phyloP scores from a whole-genome alignment of 345 rosid species.

The Pistacia vera region DNA sequence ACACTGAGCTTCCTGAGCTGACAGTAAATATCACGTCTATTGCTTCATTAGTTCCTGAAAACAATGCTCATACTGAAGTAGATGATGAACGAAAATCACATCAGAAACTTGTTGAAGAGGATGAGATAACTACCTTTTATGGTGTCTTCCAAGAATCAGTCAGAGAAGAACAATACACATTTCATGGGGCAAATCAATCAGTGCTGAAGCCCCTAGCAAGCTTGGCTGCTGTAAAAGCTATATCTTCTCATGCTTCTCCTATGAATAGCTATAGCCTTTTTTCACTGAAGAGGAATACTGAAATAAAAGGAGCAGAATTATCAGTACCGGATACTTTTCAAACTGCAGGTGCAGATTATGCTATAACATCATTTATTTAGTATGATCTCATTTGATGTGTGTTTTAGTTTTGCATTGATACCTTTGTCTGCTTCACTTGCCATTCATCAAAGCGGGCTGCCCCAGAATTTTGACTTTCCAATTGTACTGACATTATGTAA shows the following conservation, averaged over 20 bases:
- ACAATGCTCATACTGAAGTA: constrained; percentile 26
- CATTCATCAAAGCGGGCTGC: constrained; percentile 1
- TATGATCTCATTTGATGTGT: constrained; percentile 18
- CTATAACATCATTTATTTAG: constrained; percentile 15
- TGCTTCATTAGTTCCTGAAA: constrained; percentile 36
- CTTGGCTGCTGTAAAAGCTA: constrained; percentile 36
- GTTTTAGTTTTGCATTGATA: constrained; percentile 5
- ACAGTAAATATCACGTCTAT: constrained; percentile 19
- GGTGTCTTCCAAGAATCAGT: constrained; percentile 38
- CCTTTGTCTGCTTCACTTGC: constrained; percentile 9
- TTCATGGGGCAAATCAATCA: constrained; percentile 46
- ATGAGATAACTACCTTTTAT: constrained; percentile 23
- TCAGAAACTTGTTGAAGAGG: constrained; percentile 28
- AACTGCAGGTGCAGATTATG: constrained; percentile 71
- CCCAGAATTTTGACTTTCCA: constrained; percentile 9
- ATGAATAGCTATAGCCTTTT: constrained; percentile 42
- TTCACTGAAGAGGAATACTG: constrained; percentile 41
- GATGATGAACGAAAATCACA: constrained; percentile 19
- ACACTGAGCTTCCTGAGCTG: constrained; percentile 26
- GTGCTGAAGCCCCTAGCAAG: constrained; percentile 33
- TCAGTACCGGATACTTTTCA: constrained; percentile 31
- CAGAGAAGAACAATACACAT: constrained; percentile 66
- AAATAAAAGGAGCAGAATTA: constrained; percentile 30
- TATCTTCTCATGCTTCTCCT: constrained; percentile 40
- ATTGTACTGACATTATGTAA: constrained; percentile 24